Evolutionary conservation across 2,329 filamentous ascomycete species (phyloP), one percentile per base, ranked within the genome.

Genomic region (Fonsecaea monophora): DNA sequence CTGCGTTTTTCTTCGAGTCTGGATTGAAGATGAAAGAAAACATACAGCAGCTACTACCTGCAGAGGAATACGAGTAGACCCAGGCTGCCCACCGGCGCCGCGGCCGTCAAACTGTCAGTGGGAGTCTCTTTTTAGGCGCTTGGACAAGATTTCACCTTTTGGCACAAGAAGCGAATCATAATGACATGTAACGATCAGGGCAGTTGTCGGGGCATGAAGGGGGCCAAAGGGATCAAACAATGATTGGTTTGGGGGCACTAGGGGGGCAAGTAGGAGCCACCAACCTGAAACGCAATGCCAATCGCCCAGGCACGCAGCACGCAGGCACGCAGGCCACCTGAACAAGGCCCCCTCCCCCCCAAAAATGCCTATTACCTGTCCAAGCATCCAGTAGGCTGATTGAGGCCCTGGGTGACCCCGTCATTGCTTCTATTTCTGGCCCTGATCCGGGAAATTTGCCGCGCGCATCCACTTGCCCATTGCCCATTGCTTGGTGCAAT

Each of bases 381-480:
- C 25, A 25, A 25, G 25, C 25, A 25, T 3, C 25, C 15, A 8
- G 35, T 7, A 37, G 35, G 35, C 35, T 37, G 7, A 37, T 6
- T 37, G 38, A 42, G 18, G 45, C 18, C 25, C 25, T 25, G 25
- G 25, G 25, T 25, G 25, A 2, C 45, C 45, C 45, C 53, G 42
- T 42, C 25, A 42, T 40, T 57, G 65, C 38, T 67, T 21, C 65
- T 67, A 67, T 64, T 50, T 58, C 59, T 63, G 63, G 60, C 59
- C 10, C 5, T 25, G 45, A 50, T 4, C 45, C 45, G 18, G 35
- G 37, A 67, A 68, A 68, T 68, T 68, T 68, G 62, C 62, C 62
- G 66, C 63, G 66, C 66, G 62, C 62, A 68, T 68, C 62, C 66
- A 66, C 15, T 4, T 42, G 10, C 13, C 25, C 63, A 54, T 8